Evolutionary conservation across 1,139 yeast species (phyloP).

Genomic region (Pichia sp.): DNA sequence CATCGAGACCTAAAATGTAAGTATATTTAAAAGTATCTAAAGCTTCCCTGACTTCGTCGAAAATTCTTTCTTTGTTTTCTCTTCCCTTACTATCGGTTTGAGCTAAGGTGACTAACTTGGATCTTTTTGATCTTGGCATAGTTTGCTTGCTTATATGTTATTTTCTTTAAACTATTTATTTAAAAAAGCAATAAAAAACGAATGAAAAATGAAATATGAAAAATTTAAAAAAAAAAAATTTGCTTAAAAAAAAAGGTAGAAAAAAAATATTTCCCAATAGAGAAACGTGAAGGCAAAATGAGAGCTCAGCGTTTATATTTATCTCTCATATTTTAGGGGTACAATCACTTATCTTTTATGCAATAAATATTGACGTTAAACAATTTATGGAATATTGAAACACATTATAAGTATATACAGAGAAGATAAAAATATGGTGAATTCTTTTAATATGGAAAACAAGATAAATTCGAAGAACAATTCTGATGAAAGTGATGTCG

Average conservation of each 20-base stretch:
- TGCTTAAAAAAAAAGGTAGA: too few species aligned
- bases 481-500: slow-evolving; percentile 3
- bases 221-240: slow-evolving; percentile 31
- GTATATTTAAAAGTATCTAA: slow-evolving; percentile 72
- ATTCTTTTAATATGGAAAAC: neutral
- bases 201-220: neutral
- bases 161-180: too few species aligned
- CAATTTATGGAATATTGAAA: too few species aligned
- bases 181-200: neutral
- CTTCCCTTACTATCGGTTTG: slow-evolving; percentile 94
- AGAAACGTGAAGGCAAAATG: too few species aligned
- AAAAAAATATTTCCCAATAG: too few species aligned
- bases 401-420: too few species aligned
- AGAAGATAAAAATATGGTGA: neutral
- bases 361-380: too few species aligned
- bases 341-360: too few species aligned
- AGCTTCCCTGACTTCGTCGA: slow-evolving; percentile 80
- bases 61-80: slow-evolving; percentile 85
- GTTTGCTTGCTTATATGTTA: neutral
- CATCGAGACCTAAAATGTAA: slow-evolving; percentile 83
- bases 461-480: neutral
- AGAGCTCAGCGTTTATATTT: too few species aligned
- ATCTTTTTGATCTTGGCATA: slow-evolving; percentile 93
- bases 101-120: slow-evolving; percentile 89
- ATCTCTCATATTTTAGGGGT: too few species aligned